Percentiles rank a stretch among this genome's conserved stretches.
Evolutionary conservation across 2,329 filamentous ascomycete species (phyloP).

Genomic region (Talaromyces verruculosus): DNA sequence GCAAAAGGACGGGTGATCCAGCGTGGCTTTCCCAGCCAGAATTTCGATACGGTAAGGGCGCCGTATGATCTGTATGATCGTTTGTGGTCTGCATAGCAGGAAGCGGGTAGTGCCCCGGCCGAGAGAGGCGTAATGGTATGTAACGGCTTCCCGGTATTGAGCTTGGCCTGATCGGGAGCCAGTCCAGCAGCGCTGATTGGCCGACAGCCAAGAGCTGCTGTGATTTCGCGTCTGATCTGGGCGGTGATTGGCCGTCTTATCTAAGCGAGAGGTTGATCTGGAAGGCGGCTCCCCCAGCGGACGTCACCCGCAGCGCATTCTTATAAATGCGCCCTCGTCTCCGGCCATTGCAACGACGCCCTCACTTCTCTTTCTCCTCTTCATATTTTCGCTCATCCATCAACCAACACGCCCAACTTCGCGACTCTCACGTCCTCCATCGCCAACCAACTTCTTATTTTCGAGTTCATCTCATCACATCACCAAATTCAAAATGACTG

Average conservation of each 20-base stretch:
- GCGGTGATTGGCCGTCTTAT: slow-evolving; percentile 42
- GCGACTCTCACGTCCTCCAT: slow-evolving; percentile 20
- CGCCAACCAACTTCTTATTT: slow-evolving; percentile 16
- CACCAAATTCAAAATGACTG: slow-evolving; percentile 86
- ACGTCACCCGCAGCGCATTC: slow-evolving; percentile 46
- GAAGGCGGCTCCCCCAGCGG: slow-evolving; percentile 39
- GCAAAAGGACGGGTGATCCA: slow-evolving; percentile 47
- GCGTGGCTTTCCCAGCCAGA: slow-evolving; percentile 44
- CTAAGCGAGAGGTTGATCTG: slow-evolving; percentile 51
- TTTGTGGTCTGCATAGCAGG: neutral
- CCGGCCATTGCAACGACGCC: slow-evolving; percentile 32
- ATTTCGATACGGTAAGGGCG: slow-evolving; percentile 47
- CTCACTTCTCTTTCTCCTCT: slow-evolving; percentile 32
- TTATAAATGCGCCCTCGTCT: slow-evolving; percentile 44
- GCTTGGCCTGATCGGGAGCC: slow-evolving; percentile 33
- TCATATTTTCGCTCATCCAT: slow-evolving; percentile 28
- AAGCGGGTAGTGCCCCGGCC: slow-evolving; percentile 18
- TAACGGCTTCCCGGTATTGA: slow-evolving; percentile 27
- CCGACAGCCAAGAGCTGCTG: neutral
- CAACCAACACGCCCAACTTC: slow-evolving; percentile 24
- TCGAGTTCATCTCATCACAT: slow-evolving; percentile 32
- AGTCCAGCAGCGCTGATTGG: slow-evolving; percentile 21
- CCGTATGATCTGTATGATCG: slow-evolving; percentile 52
- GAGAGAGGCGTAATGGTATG: slow-evolving; percentile 26
- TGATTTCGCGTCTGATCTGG: slow-evolving; percentile 32